A percentile compares a stretch with the other conserved stretches of the same genome.
Conservation (phyloP, 306 rosid genomes). For the Carpinus fangiana region DNA sequence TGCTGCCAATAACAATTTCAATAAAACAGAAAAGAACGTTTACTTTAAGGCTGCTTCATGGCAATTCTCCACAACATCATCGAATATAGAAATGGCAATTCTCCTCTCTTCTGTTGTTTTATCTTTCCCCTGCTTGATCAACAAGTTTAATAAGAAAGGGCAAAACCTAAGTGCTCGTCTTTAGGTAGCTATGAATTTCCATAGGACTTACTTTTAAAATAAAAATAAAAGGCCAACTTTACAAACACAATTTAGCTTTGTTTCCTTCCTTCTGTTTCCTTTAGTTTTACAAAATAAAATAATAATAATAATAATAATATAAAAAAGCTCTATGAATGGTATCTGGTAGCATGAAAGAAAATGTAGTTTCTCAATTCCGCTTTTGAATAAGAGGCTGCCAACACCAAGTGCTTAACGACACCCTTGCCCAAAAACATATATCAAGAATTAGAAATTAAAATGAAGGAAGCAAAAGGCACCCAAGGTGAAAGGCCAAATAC, state of each 20-base stretch:
- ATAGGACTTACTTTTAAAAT: background rate
- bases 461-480: background rate
- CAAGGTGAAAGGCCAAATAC: background rate
- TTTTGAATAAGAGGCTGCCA: background rate
- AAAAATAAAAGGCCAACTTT: background rate
- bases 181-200: conserved; percentile 1
- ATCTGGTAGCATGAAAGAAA: background rate
- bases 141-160: background rate
- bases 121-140: conserved; percentile 74
- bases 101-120: conserved; percentile 94
- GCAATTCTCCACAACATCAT: conserved; percentile 95
- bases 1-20: conserved; percentile 12
- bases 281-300: background rate
- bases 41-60: conserved; percentile 92
- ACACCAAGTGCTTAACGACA: background rate
- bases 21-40: conserved; percentile 14
- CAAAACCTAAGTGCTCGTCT: background rate
- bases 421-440: background rate
- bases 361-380: background rate
- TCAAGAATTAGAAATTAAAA: background rate
- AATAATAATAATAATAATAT: background rate
- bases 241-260: background rate
- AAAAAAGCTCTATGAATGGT: background rate
- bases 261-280: background rate
- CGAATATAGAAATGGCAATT: conserved; percentile 90